A percentile compares a stretch with the other conserved stretches of the same genome.
Conservation (phyloP, 2,329 filamentous ascomycete species). For the Exophiala dermatitidis region DNA sequence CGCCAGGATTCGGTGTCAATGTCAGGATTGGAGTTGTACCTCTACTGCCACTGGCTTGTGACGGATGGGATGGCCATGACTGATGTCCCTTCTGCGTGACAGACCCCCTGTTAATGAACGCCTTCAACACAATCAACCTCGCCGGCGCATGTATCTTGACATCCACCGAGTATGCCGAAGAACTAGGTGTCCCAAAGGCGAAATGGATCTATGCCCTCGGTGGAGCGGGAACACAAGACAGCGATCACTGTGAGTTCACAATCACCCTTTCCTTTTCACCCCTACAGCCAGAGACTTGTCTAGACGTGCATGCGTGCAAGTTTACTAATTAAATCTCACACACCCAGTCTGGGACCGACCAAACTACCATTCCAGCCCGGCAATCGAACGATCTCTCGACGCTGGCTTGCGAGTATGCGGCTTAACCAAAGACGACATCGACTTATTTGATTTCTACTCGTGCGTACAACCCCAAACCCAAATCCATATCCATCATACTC, state of each 20-base stretch:
- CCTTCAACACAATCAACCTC: conserved; percentile 62
- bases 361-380: conserved; percentile 51
- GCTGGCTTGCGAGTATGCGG: conserved; percentile 45
- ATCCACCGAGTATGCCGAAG: conserved; percentile 47
- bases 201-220: conserved; percentile 60
- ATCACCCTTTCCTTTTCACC: neutral
- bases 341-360: conserved; percentile 54
- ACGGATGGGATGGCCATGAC: too few relatives aligned
- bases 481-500: neutral
- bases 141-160: conserved; percentile 56
- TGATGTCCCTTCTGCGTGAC: neutral
- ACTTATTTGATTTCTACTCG: conserved; percentile 59
- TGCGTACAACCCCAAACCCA: conserved; percentile 25
- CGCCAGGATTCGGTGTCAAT: neutral
- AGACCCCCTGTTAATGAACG: conserved; percentile 65
- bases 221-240: conserved; percentile 56
- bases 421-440: conserved; percentile 47
- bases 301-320: neutral
- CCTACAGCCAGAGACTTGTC: neutral
- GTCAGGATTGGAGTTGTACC: too few relatives aligned
- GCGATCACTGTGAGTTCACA: conserved; percentile 43
- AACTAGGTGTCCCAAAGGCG: conserved; percentile 48
- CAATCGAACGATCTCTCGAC: conserved; percentile 53
- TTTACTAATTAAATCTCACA: neutral
- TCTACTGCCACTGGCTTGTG: too few relatives aligned